phyloP scores from a whole-genome alignment of 179 eudicot genomes.

The Drosera spatulata region DNA sequence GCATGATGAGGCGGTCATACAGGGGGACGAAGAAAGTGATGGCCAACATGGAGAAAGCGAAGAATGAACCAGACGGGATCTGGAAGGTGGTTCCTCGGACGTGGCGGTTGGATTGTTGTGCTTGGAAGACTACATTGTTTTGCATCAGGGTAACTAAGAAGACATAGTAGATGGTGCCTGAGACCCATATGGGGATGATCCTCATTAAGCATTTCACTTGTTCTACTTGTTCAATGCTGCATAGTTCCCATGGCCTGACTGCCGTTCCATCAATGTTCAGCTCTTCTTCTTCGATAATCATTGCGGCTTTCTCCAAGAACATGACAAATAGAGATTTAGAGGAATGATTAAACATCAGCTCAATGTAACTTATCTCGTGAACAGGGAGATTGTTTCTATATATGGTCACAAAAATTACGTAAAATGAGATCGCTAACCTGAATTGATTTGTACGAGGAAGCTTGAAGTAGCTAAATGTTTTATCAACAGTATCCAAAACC shows the following conservation, averaged over 20 bases:
- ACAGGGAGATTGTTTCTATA: no score
- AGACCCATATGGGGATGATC: constrained; percentile 8
- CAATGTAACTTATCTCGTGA: no score
- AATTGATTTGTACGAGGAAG: constrained; percentile 66
- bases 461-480: constrained; percentile 44
- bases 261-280: constrained; percentile 5
- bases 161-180: constrained; percentile 8
- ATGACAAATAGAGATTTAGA: neutral
- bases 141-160: constrained; percentile 1
- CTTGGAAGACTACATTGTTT: constrained; percentile 9
- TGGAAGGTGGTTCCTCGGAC: constrained; percentile 17
- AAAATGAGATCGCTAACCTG: constrained; percentile 30
- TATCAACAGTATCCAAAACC: constrained; percentile 30
- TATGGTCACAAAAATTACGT: no score
- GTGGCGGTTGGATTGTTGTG: constrained; percentile 7
- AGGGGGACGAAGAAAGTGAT: constrained; percentile 35
- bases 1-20: constrained; percentile 50
- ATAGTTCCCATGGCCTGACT: constrained; percentile 7
- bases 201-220: constrained; percentile 9
- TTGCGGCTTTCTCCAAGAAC: constrained; percentile 11
- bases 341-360: no score
- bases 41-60: constrained; percentile 39
- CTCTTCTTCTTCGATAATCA: neutral
- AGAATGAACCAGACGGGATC: constrained; percentile 51
- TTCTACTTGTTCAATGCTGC: constrained; percentile 11